These are phyloP conservation scores for Sambucus nigra DNA, from an alignment of 129 eudicot species.

Conservation along the genomic window DNA sequence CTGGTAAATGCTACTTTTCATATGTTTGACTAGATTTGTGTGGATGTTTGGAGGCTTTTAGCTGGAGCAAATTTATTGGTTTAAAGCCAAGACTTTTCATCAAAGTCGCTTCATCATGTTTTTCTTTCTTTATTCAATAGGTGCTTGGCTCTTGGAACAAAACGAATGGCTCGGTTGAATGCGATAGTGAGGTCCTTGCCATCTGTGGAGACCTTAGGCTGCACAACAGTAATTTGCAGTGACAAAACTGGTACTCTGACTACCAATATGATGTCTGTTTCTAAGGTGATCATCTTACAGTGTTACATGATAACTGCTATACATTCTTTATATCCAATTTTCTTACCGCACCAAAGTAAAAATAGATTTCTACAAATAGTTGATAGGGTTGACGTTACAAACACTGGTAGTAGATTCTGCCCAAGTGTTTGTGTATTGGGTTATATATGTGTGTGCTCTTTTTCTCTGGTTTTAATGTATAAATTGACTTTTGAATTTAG, in stretches of 20 bases:
- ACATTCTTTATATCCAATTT: not conserved
- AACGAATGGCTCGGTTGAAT: constrained; percentile 96
- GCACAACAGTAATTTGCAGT: constrained; percentile 98
- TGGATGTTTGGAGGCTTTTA: not conserved
- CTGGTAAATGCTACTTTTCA: not conserved
- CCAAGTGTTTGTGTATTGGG: too few relatives aligned
- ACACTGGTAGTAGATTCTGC: too few relatives aligned
- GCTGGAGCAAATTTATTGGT: not conserved
- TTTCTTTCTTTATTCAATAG: constrained; percentile 21
- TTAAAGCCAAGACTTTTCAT: not conserved
- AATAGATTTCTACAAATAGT: too few relatives aligned
- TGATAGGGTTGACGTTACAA: too few relatives aligned
- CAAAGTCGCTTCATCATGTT: constrained; percentile 2
- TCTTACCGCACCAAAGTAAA: too few relatives aligned
- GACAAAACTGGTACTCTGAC: constrained; percentile 99
- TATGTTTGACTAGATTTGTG: not conserved
- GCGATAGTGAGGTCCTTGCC: constrained; percentile 99
- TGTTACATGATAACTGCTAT: not conserved
- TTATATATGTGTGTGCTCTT: too few relatives aligned
- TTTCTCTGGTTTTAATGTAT: too few relatives aligned
- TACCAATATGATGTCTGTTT: constrained; percentile 97
- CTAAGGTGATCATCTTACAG: constrained; percentile 49
- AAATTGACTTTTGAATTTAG: too few relatives aligned
- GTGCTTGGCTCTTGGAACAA: constrained; percentile 99
- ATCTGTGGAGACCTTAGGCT: constrained; percentile 96